Base-by-base conservation (phyloP, 768 basidiomycete species). In the Trametopsis cervina region DNA sequence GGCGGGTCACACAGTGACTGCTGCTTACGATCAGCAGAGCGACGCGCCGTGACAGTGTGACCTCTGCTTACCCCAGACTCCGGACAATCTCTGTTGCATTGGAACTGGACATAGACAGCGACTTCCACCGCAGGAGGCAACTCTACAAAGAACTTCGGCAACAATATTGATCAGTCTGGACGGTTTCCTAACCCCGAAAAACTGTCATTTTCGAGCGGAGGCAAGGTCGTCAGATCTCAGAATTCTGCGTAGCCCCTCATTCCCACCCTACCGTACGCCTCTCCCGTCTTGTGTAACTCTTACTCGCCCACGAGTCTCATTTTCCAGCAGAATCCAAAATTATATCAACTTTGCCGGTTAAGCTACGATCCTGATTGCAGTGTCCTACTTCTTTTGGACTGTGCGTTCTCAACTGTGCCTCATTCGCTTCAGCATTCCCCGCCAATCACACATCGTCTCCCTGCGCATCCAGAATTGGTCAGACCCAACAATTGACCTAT, bases 301-400 rank as follows among this genome's bases (percentile, higher is more conserved):
- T 43, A 40, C 18, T 36, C n/a, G n/a, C n/a, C n/a, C 38, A 36
- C 33, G 44, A 40, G 11, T 35, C 50, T 17, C 45, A 36, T 17
- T 27, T 47, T 26, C 51, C 29, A 9, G n/a, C 37, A 42, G 39
- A 12, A 15, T 40, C 39, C 6, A 26, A 9, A 24, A 17, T 17
- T 23, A 33, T 51, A 22, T 29, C 36, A 15, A 42, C 40, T 36
- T 46, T 45, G 40, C 37, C 35, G 21, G 23, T 40, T 35, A 26
- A 33, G 45, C n/a, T 39, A 36, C 51, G 49, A 49, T 51, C 49
- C 51, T 38, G n/a, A 20, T 49, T 48, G 41, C 49, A 57, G 47
- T 50, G 45, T 48, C 42, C 44, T 39, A 26, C 54, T 51, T 48
- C 25, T 55, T 51, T 55, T 54, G 54, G 56, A 47, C 40, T 12